Percentiles rank a stretch among this genome's conserved stretches.
phyloP scores from a whole-genome alignment of 2,329 filamentous ascomycete genomes.

The Apiospora marii region DNA sequence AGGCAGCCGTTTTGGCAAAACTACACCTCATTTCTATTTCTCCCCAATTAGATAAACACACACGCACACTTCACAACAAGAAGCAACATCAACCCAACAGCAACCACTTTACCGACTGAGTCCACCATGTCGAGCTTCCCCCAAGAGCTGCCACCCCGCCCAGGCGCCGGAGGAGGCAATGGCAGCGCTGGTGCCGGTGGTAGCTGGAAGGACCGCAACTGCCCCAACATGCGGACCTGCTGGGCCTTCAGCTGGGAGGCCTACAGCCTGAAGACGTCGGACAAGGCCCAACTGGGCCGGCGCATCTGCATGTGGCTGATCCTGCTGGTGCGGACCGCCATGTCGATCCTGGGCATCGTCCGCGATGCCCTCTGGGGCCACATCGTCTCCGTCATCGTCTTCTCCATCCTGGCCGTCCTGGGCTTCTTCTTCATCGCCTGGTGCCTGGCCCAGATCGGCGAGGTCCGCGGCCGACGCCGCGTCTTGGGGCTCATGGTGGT shows the following conservation, averaged over 20 bases:
- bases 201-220: constrained; percentile 21
- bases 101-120: too few relatives aligned
- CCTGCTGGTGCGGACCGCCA: constrained; percentile 5
- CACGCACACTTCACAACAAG: too few relatives aligned
- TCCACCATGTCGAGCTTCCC: constrained; percentile 9
- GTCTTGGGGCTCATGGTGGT: constrained; percentile 14
- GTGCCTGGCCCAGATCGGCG: constrained; percentile 16
- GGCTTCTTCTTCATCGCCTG: constrained; percentile 20
- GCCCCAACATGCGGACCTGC: constrained; percentile 16
- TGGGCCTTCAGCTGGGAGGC: constrained; percentile 17
- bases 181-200: not conserved
- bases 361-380: constrained; percentile 7
- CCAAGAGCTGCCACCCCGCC: constrained; percentile 22
- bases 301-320: constrained; percentile 21
- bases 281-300: constrained; percentile 19
- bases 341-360: not conserved
- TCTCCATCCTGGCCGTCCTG: not conserved
- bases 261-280: not conserved
- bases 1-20: not conserved
- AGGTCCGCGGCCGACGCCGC: not conserved
- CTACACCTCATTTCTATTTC: not conserved
- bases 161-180: not conserved
- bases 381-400: constrained; percentile 1
- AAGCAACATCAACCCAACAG: too few relatives aligned
- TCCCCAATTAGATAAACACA: too few relatives aligned